These are phyloP conservation scores for Echria macrotheca DNA, from an alignment of 495 filamentous ascomycete species.

Conservation along the genomic window DNA sequence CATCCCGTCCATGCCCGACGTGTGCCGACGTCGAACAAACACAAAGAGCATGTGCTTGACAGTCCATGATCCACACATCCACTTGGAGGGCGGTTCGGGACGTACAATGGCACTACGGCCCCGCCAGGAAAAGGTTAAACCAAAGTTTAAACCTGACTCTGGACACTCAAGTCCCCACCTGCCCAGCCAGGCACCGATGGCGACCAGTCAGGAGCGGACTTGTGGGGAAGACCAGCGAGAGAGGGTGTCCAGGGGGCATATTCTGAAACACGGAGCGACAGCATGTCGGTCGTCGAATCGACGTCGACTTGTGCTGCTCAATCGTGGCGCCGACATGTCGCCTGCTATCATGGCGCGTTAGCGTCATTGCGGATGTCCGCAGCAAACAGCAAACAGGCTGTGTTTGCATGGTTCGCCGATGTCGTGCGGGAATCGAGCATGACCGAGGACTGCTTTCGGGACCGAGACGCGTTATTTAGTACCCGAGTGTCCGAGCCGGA, in stretches of 20 bases:
- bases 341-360: not conserved
- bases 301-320: too few relatives aligned
- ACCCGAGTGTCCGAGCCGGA: conserved; percentile 4
- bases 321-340: not conserved
- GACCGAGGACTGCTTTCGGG: conserved; percentile 1
- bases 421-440: not conserved
- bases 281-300: too few relatives aligned
- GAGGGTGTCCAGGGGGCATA: not conserved
- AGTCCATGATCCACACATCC: too few relatives aligned
- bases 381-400: not conserved
- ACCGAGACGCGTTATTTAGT: not conserved
- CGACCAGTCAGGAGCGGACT: conserved; percentile 3
- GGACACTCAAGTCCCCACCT: too few relatives aligned
- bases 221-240: not conserved
- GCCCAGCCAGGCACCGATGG: too few relatives aligned
- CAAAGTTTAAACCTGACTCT: too few relatives aligned
- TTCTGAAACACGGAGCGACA: conserved; percentile 1
- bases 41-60: not conserved
- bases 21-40: too few relatives aligned
- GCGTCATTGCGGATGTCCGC: not conserved
- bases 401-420: not conserved
- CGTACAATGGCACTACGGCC: too few relatives aligned
- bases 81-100: not conserved
- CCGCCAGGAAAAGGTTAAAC: too few relatives aligned
- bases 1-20: too few relatives aligned